These are phyloP conservation scores for Chloranthus sessilifolius DNA, from an alignment of 164 flowering plant genomes.

Conservation along the genomic window DNA sequence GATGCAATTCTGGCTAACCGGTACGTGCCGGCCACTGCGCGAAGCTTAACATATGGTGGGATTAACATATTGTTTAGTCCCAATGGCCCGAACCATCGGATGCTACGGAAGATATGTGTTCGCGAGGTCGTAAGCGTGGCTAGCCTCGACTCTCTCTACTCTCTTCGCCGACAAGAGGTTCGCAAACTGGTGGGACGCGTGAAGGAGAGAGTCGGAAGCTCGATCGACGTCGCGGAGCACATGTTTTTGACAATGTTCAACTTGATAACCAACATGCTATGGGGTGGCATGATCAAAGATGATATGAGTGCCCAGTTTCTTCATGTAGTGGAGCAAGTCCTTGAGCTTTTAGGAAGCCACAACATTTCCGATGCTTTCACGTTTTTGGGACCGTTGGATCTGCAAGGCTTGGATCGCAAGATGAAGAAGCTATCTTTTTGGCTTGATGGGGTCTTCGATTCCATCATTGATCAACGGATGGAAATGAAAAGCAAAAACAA, in stretches of 20 bases:
- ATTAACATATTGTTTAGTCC: slow-evolving; percentile 1
- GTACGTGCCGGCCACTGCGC: not conserved
- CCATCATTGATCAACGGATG: slow-evolving; percentile 8
- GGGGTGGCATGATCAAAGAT: slow-evolving; percentile 11
- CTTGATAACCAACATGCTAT: slow-evolving; percentile 11
- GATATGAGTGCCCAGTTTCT: slow-evolving; percentile 8
- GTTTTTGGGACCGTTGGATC: slow-evolving; percentile 19
- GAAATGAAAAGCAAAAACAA: not conserved
- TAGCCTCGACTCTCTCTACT: slow-evolving; percentile 6
- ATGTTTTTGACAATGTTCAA: slow-evolving; percentile 7
- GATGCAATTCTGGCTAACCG: slow-evolving; percentile 16
- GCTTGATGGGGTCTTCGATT: slow-evolving; percentile 17
- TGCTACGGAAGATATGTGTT: slow-evolving; percentile 10
- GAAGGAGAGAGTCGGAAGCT: slow-evolving; percentile 1
- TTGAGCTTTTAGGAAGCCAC: slow-evolving; percentile 5
- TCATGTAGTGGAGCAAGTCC: not conserved
- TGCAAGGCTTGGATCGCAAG: slow-evolving; percentile 23
- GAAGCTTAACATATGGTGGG: slow-evolving; percentile 4
- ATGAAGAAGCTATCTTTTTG: not conserved
- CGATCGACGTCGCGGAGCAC: slow-evolving; percentile 9
- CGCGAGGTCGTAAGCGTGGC: slow-evolving; percentile 6
- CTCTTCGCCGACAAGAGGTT: slow-evolving; percentile 8
- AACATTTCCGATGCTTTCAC: slow-evolving; percentile 30
- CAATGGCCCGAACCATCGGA: slow-evolving; percentile 5
- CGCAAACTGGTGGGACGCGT: not conserved